Base-by-base conservation (phyloP, 495 filamentous ascomycete genomes). In the Aspergillus mulundensis region DNA sequence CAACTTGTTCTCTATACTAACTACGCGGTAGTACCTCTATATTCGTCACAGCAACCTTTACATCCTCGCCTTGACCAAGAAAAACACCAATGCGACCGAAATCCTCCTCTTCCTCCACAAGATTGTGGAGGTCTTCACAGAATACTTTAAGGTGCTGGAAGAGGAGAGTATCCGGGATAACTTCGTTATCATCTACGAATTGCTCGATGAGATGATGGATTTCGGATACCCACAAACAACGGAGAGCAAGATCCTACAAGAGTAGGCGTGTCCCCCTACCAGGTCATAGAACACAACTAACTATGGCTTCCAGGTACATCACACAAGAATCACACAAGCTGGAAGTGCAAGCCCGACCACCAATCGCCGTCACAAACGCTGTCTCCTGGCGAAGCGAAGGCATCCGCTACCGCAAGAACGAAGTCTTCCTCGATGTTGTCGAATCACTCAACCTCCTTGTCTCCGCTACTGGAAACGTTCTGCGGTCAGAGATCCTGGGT, bases 201-300 rank as follows among this genome's bases (percentile, higher is more conserved):
- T 99, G 51, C 83, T 99, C 60, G 95, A 99, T 70, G 95, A 99
- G 77, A 99, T 99, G 95, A 99, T 99, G 95, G 95, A 99, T 71
- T 99, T 97, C 76, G 95, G 95, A 47, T 96, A 99, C 71, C 95
- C 95, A 16, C 95, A 99, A 73, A 99, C 95, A 19, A 99, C 95
- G 50, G 95, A 99, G 73, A 91, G 83, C 74, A 99, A 99, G 81
- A 99, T 99, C 68, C 77, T 99, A 57, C 95, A 97, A 77, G 95
- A 99, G 79, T 89, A 77, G 59, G 74, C 20, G 3, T 38, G 30
- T 5, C 36, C 19, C 23, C 30, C n/a, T 24, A 48, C 30, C 20
- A 7, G 5, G 7, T 7, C 19, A 1, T 15, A n/a, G 18, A 4
- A 2, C n/a, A 15, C 12, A 12, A 10, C 11, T 36, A 44, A 24